These are phyloP conservation scores for Tulasnella sp. DNA, from an alignment of 768 basidiomycete species.

Conservation along the genomic window DNA sequence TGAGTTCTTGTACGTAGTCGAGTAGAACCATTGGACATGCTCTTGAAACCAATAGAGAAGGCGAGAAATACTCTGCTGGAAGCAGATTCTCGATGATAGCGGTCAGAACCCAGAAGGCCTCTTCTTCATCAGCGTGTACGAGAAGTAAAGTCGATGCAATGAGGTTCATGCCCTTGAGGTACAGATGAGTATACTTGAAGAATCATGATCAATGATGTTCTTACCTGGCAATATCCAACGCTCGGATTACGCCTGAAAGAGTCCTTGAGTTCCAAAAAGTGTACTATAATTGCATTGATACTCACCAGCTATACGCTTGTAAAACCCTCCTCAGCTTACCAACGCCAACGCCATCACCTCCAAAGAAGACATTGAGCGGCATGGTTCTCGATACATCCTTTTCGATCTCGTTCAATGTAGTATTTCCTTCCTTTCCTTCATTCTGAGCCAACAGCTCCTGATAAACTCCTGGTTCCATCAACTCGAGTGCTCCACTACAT, in stretches of 20 bases:
- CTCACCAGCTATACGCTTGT: constrained; percentile 83
- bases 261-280: neutral
- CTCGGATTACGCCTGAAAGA: constrained; percentile 67
- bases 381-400: constrained; percentile 86
- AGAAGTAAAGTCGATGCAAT: constrained; percentile 88
- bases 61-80: constrained; percentile 88
- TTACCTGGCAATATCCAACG: constrained; percentile 77
- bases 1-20: constrained; percentile 68
- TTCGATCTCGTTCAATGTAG: constrained; percentile 63
- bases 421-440: constrained; percentile 23
- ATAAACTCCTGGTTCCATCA: constrained; percentile 84
- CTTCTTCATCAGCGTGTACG: constrained; percentile 89
- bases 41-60: constrained; percentile 79
- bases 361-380: constrained; percentile 94
- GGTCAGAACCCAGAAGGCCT: constrained; percentile 89
- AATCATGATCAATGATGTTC: neutral
- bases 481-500: constrained; percentile 85
- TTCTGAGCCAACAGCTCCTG: constrained; percentile 54
- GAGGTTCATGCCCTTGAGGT: constrained; percentile 63
- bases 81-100: constrained; percentile 82
- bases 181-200: neutral
- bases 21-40: constrained; percentile 85
- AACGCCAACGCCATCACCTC: constrained; percentile 89
- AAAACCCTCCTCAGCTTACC: constrained; percentile 82
- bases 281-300: constrained; percentile 8